phyloP scores from a whole-genome alignment of 805 yeast species.

The Yueomyces sp. region DNA sequence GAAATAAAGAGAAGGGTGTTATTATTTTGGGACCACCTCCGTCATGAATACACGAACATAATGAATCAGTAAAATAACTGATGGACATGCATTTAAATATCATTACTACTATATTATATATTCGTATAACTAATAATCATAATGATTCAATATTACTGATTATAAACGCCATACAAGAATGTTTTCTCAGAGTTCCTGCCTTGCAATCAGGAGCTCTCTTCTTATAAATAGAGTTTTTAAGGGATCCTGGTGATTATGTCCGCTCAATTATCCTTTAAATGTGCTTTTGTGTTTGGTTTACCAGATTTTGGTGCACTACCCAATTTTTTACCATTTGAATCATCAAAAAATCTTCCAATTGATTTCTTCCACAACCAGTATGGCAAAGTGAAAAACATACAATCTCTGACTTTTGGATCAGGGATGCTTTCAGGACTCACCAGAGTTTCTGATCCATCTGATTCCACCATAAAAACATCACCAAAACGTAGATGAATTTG shows the following conservation, averaged over 20 bases:
- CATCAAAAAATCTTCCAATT: slow-evolving; percentile 24
- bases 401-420: slow-evolving; percentile 37
- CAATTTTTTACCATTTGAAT: slow-evolving; percentile 1
- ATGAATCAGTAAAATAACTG: too few relatives aligned
- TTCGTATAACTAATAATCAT: too few relatives aligned
- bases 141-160: too few relatives aligned
- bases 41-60: not conserved
- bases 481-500: slow-evolving; percentile 42
- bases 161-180: too few relatives aligned
- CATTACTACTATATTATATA: too few relatives aligned
- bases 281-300: not conserved
- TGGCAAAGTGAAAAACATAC: slow-evolving; percentile 32
- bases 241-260: too few relatives aligned
- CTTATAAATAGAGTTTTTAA: too few relatives aligned
- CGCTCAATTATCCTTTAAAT: not conserved
- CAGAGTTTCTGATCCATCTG: slow-evolving; percentile 26
- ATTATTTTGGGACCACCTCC: slow-evolving; percentile 21
- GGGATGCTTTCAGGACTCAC: slow-evolving; percentile 35
- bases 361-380: slow-evolving; percentile 31
- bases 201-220: too few relatives aligned
- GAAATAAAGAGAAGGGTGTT: slow-evolving; percentile 21
- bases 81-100: too few relatives aligned
- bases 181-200: too few relatives aligned
- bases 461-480: slow-evolving; percentile 45
- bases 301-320: not conserved